Conservation (phyloP, 306 rosid genomes). For the Lotus japonicus region DNA sequence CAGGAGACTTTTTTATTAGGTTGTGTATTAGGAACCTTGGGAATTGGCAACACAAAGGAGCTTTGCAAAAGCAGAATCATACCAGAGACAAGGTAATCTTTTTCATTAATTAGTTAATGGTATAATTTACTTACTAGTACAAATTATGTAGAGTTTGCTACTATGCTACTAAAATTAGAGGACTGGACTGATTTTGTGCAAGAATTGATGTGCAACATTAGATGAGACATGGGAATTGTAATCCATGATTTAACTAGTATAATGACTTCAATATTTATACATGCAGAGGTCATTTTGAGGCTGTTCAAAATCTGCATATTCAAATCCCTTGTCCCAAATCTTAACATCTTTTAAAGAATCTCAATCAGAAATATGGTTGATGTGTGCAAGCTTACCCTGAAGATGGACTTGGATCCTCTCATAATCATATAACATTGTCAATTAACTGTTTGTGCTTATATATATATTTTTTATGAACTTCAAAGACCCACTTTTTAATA, state of each 20-base stretch:
- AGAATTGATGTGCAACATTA: neutral
- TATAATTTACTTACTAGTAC: neutral
- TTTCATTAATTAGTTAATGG: constrained; percentile 4
- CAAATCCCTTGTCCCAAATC: neutral
- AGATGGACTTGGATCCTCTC: no score
- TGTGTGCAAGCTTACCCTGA: no score
- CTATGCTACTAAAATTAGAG: constrained; percentile 1
- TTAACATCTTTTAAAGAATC: neutral
- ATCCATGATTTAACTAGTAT: constrained; percentile 1
- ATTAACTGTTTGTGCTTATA: no score
- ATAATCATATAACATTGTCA: no score
- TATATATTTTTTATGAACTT: no score
- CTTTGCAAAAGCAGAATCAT: neutral
- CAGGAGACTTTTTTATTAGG: constrained; percentile 1
- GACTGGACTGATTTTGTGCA: neutral
- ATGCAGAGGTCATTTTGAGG: neutral
- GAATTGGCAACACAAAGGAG: neutral
- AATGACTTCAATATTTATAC: no score
- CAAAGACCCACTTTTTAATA: no score
- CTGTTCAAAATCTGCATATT: neutral
- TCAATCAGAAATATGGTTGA: neutral
- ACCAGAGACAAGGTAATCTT: constrained; percentile 5
- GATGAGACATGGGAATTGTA: neutral
- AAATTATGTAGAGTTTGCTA: neutral
- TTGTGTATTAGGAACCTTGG: constrained; percentile 8